phyloP scores from a whole-genome alignment of 768 basidiomycete genomes.

The Boletus edulis region DNA sequence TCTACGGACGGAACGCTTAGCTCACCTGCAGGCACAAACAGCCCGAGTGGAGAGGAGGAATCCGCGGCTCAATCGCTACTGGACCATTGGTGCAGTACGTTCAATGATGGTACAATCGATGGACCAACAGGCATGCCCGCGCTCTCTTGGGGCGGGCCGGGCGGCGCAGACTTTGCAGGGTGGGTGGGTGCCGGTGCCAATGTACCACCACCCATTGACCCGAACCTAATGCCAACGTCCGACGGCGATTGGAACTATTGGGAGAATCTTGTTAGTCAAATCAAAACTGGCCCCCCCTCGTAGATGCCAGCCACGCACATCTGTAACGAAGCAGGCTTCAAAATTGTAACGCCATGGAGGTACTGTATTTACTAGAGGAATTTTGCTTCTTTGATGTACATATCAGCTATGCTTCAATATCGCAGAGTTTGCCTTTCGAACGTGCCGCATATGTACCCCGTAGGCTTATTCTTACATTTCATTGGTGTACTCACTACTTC shows the following conservation, averaged over 20 bases:
- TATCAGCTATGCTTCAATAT: slow-evolving; percentile 2
- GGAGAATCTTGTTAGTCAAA: slow-evolving; percentile 70
- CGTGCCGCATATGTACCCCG: too few relatives aligned
- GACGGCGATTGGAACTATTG: slow-evolving; percentile 80
- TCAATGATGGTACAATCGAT: slow-evolving; percentile 63
- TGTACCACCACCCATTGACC: slow-evolving; percentile 38
- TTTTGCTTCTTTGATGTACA: slow-evolving; percentile 6
- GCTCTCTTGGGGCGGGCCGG: slow-evolving; percentile 60
- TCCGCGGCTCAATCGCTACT: slow-evolving; percentile 72
- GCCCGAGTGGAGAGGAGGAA: slow-evolving; percentile 71
- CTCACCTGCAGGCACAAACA: slow-evolving; percentile 66
- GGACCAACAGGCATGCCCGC: slow-evolving; percentile 43
- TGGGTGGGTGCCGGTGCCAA: slow-evolving; percentile 50
- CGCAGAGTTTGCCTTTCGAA: background rate
- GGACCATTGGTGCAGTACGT: slow-evolving; percentile 84
- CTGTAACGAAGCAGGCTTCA: slow-evolving; percentile 10
- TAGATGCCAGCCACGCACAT: slow-evolving; percentile 14
- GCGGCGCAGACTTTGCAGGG: slow-evolving; percentile 54
- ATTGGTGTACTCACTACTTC: too few relatives aligned
- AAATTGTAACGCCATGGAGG: background rate
- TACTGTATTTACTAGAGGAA: slow-evolving; percentile 10
- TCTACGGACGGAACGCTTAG: slow-evolving; percentile 43
- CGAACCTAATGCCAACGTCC: slow-evolving; percentile 44
- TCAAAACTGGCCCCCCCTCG: slow-evolving; percentile 37
- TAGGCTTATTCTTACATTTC: too few relatives aligned